A percentile compares a stretch with the other conserved stretches of the same genome.
These are phyloP conservation scores for Schizochytrium sp. DNA, from an alignment of 108 stramenopile genomes.

Conservation along the genomic window DNA sequence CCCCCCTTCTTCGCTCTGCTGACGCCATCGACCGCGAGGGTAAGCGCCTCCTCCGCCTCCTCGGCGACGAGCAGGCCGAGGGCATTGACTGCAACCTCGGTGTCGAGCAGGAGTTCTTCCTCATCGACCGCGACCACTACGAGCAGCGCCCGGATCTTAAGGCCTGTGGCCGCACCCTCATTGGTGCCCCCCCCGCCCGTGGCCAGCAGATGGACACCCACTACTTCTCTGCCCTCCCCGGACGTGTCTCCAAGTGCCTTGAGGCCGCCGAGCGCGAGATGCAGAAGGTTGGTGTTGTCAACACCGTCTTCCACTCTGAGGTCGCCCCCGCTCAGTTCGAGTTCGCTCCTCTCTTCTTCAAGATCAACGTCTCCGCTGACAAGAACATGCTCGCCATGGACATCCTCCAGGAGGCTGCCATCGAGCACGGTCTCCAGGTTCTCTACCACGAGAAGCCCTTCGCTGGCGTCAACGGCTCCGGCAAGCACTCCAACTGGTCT, in stretches of 20 bases:
- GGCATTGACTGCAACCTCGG: slow-evolving; percentile 90
- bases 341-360: slow-evolving; percentile 89
- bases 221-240: slow-evolving; percentile 87
- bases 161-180: slow-evolving; percentile 90
- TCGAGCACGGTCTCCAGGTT: slow-evolving; percentile 90
- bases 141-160: slow-evolving; percentile 91
- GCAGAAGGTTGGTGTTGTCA: slow-evolving; percentile 87
- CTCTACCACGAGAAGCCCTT: slow-evolving; percentile 97
- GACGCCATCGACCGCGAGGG: slow-evolving; percentile 88
- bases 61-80: slow-evolving; percentile 77
- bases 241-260: slow-evolving; percentile 86
- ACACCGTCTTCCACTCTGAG: slow-evolving; percentile 93
- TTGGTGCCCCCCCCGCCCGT: slow-evolving; percentile 90
- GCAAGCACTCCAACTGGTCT: slow-evolving; percentile 98
- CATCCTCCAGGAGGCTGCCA: slow-evolving; percentile 91
- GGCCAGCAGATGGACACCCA: slow-evolving; percentile 95
- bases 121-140: slow-evolving; percentile 90
- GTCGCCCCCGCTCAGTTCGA: slow-evolving; percentile 96
- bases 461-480: slow-evolving; percentile 91
- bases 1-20: slow-evolving; percentile 88
- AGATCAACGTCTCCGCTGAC: slow-evolving; percentile 90
- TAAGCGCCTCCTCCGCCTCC: slow-evolving; percentile 80
- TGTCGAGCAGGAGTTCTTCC: slow-evolving; percentile 95
- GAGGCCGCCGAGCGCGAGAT: slow-evolving; percentile 90
- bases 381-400: slow-evolving; percentile 96